These are phyloP conservation scores for Wickerhamomyces xylosicus DNA, from an alignment of 805 yeast genomes.

Conservation along the genomic window DNA sequence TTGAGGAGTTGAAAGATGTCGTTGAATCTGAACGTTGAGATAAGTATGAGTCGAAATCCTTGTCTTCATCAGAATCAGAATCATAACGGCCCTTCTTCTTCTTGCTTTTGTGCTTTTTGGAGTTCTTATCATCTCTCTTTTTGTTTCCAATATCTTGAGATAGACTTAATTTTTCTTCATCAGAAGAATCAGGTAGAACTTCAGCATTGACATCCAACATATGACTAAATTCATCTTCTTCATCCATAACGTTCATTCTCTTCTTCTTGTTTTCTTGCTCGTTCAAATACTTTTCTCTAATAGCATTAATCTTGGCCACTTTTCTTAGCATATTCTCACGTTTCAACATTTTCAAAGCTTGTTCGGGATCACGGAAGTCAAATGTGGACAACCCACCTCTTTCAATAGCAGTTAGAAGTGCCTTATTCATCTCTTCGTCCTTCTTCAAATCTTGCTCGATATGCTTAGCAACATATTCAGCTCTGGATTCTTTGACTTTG, in stretches of 20 bases:
- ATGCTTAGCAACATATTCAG: conserved; percentile 23
- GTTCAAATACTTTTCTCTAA: not conserved
- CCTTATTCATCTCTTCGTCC: not conserved
- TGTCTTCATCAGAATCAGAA: not conserved
- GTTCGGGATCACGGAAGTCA: not conserved
- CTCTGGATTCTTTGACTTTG: conserved; percentile 44
- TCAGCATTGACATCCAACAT: not conserved
- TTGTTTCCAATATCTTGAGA: too few species aligned
- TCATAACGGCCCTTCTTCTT: too few species aligned
- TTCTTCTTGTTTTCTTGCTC: not conserved
- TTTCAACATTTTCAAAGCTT: not conserved
- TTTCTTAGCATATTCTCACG: not conserved
- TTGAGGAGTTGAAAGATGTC: not conserved
- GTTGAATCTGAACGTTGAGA: not conserved
- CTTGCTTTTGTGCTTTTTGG: not conserved
- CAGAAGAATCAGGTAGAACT: not conserved
- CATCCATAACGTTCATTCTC: too few species aligned
- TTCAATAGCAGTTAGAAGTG: not conserved
- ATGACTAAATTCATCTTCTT: not conserved
- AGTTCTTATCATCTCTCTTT: too few species aligned
- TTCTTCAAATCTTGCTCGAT: not conserved
- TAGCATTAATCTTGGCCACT: not conserved
- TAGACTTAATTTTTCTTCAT: not conserved
- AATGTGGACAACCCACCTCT: not conserved
- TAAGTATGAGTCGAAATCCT: not conserved